phyloP scores from a whole-genome alignment of 202 grass and related monocot species.

The Digitaria exilis region DNA sequence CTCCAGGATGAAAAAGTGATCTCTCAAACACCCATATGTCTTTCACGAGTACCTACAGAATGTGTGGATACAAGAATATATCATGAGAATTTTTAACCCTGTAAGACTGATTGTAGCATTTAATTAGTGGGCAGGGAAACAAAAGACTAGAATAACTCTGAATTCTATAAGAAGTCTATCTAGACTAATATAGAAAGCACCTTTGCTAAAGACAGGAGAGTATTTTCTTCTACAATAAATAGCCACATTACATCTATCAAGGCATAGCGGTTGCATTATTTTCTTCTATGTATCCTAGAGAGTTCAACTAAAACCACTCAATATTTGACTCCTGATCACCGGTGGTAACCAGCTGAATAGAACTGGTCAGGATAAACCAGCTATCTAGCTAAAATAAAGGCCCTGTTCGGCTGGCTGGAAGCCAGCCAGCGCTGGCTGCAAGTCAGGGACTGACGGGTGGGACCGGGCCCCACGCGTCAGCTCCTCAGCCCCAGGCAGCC shows the following conservation, averaged over 20 bases:
- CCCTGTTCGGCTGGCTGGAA: no score
- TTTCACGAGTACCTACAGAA: constrained; percentile 83
- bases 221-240: not conserved
- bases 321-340: not conserved
- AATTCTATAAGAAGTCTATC: not conserved
- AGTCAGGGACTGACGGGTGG: no score
- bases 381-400: constrained; percentile 10
- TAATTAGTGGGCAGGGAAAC: not conserved
- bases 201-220: no score
- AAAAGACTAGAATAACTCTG: not conserved
- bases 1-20: constrained; percentile 84
- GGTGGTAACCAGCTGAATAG: not conserved
- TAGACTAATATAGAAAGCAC: not conserved
- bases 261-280: not conserved
- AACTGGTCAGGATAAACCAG: constrained; percentile 1
- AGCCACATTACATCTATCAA: not conserved
- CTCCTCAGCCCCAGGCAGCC: no score
- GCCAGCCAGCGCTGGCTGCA: no score
- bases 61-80: not conserved
- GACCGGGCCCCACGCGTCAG: no score
- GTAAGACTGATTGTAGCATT: not conserved
- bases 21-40: constrained; percentile 94
- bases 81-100: constrained; percentile 9
- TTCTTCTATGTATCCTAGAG: not conserved
- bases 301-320: constrained; percentile 1